phyloP scores from a whole-genome alignment of 257 asterid species.

The Primulina huaijiensis region DNA sequence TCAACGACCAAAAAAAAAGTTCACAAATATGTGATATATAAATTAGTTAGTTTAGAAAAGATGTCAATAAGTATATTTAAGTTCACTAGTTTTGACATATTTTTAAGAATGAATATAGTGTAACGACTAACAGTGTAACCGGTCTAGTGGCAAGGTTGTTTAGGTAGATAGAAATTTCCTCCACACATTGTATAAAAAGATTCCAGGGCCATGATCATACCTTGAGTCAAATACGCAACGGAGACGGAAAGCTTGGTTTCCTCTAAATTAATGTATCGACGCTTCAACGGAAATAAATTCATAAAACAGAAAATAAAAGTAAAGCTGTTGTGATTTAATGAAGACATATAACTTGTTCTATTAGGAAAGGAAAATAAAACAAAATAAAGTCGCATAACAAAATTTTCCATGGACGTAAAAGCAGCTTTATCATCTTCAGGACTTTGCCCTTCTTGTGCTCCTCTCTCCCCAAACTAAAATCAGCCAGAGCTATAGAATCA shows the following conservation, averaged over 20 bases:
- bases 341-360: neutral
- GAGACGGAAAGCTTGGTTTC: neutral
- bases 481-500: neutral
- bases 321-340: neutral
- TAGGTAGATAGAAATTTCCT: no score
- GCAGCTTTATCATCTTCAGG: neutral
- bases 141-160: no score
- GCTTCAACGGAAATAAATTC: neutral
- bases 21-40: no score
- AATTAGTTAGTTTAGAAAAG: no score
- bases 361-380: neutral
- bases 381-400: slow-evolving; percentile 6
- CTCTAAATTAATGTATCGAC: neutral
- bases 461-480: slow-evolving; percentile 3
- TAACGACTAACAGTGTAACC: no score
- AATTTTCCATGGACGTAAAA: slow-evolving; percentile 7
- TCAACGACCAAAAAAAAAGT: no score
- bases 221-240: neutral
- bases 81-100: no score
- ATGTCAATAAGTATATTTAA: no score
- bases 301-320: neutral
- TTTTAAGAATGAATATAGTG: no score
- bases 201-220: no score
- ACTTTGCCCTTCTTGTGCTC: neutral
- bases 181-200: no score